Evolutionary conservation across 441 rosid genomes (phyloP), one percentile per base, ranked within the genome.

Genomic region (Jatropha multifida): DNA sequence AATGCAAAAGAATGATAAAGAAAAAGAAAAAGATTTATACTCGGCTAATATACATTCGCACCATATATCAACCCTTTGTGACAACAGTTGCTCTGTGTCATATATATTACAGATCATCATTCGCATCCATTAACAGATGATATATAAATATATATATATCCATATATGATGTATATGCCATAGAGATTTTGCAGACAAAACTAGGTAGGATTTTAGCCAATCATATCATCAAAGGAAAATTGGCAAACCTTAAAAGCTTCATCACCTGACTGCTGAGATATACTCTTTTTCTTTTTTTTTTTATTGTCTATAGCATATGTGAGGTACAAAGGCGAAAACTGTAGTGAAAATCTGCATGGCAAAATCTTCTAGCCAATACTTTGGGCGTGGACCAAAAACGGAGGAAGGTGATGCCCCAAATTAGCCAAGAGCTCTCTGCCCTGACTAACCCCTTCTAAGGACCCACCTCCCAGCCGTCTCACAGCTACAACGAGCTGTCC

Each of bases 401-500:
- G 89, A 83, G 89, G 96, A 76, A 95, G 94, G 79, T 90, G 87
- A 81, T 88, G 96, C 85, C 90, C 93, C 90, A 93, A 85, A 80
- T 84, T 80, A 20, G 89, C 86, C 87, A 93, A 74, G 32, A 95
- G 92, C 74, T 85, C 85, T 76, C 76, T 78, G 76, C 90, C 81
- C 78, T 90, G 89, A 73, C 83, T 71, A 74, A 84, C 84, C 76
- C 85, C 94, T 55, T 89, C 86, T 69, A 88, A 82, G 66, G 68
- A 75, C 23, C 69, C 86, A n/a, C 91, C 94, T 69, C 91, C 89
- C 12, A 93, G 94, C 84, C 90, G 90, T 80, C 85, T 85, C 73
- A 85, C 94, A 0, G 96, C 96, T 85, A 88, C 96, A 3, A 92
- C 90, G 17, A 95, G 97, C 84, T 89, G 94, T 20, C 97, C 99